Conservation (phyloP, 1,284 basidiomycete species). For the Malassezia cuniculi region DNA sequence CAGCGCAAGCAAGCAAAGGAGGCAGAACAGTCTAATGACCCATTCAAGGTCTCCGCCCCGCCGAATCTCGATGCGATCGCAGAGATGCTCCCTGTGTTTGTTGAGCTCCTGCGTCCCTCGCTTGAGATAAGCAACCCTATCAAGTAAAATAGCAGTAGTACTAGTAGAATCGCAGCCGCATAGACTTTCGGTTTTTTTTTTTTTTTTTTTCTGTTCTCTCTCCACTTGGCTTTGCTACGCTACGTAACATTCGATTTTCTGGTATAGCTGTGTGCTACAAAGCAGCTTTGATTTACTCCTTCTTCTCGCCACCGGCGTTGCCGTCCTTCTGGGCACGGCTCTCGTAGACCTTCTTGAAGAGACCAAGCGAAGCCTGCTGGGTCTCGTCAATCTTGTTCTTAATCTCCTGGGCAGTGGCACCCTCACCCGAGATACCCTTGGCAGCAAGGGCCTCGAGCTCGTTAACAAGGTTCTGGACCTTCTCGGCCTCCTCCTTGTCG, state of each 20-base stretch:
- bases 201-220: too few species aligned
- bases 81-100: constrained; percentile 3
- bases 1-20: too few species aligned
- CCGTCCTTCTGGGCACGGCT: constrained; percentile 62
- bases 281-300: constrained; percentile 35
- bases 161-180: constrained; percentile 1
- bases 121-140: not conserved
- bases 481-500: constrained; percentile 81
- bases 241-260: too few species aligned
- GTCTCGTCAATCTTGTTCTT: constrained; percentile 86
- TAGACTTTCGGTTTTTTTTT: too few species aligned
- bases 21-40: not conserved
- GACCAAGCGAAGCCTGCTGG: constrained; percentile 87
- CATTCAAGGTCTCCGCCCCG: not conserved
- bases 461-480: constrained; percentile 55
- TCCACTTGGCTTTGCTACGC: too few species aligned
- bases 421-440: constrained; percentile 73
- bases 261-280: too few species aligned
- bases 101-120: not conserved
- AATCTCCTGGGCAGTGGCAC: constrained; percentile 71
- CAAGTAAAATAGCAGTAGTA: not conserved
- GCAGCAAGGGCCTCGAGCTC: constrained; percentile 83
- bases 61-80: constrained; percentile 1
- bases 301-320: constrained; percentile 29
- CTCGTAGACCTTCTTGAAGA: constrained; percentile 98